Percentiles rank a stretch among this genome's conserved stretches.
These are phyloP conservation scores for Neocucurbitaria cava DNA, from an alignment of 2,329 filamentous ascomycete genomes.

Conservation along the genomic window DNA sequence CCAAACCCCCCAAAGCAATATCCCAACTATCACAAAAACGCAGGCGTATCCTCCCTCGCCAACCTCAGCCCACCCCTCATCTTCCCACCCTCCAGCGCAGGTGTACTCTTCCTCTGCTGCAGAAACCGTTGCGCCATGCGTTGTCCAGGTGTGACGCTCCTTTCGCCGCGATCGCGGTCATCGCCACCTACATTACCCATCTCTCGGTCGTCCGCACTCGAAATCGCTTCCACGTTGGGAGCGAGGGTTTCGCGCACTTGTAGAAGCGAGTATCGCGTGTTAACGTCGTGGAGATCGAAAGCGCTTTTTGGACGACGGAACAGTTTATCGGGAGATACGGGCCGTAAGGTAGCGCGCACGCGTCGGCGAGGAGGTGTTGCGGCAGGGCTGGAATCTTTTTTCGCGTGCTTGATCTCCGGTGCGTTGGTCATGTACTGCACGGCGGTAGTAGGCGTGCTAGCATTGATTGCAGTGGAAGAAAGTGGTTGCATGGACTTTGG, in stretches of 20 bases:
- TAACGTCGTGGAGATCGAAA: slow-evolving; percentile 35
- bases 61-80: slow-evolving; percentile 11
- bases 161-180: slow-evolving; percentile 13
- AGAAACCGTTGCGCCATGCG: slow-evolving; percentile 42
- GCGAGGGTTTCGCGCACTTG: slow-evolving; percentile 7
- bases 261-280: background rate
- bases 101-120: slow-evolving; percentile 22
- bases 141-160: slow-evolving; percentile 39
- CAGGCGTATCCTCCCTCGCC: slow-evolving; percentile 31
- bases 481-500: slow-evolving; percentile 30
- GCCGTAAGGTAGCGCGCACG: slow-evolving; percentile 22
- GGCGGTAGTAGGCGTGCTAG: slow-evolving; percentile 14
- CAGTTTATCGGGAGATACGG: slow-evolving; percentile 29
- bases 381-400: slow-evolving; percentile 5
- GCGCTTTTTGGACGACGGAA: slow-evolving; percentile 39
- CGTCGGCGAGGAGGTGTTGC: slow-evolving; percentile 16
- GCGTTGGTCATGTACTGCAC: slow-evolving; percentile 21
- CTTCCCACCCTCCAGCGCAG: slow-evolving; percentile 4
- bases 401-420: slow-evolving; percentile 1
- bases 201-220: slow-evolving; percentile 13
- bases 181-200: slow-evolving; percentile 17
- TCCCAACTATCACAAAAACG: slow-evolving; percentile 22
- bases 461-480: slow-evolving; percentile 13
- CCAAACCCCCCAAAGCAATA: too few species aligned
- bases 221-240: slow-evolving; percentile 21